Percentiles rank a stretch among this genome's conserved stretches.
phyloP scores from a whole-genome alignment of 768 basidiomycete species.

The Ramaria rubella region DNA sequence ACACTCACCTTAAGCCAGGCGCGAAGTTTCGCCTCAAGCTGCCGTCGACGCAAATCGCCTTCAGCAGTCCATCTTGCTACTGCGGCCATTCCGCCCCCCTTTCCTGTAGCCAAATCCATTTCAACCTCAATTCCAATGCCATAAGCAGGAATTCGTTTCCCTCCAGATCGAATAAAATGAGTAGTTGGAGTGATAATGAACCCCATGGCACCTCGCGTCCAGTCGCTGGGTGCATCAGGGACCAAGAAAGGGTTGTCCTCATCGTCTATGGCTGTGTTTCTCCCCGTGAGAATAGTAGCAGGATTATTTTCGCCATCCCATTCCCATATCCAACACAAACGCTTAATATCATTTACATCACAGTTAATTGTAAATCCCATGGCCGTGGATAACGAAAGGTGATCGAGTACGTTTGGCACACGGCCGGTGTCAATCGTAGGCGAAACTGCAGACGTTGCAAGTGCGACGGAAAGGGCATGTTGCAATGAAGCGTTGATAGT shows the following conservation, averaged over 20 bases:
- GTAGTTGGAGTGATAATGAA: slow-evolving; percentile 65
- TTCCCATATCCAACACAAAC: slow-evolving; percentile 87
- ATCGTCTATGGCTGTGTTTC: slow-evolving; percentile 26
- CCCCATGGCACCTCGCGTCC: slow-evolving; percentile 78
- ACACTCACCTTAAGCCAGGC: slow-evolving; percentile 55
- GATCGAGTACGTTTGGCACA: slow-evolving; percentile 72
- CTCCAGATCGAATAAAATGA: slow-evolving; percentile 59
- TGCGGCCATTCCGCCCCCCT: slow-evolving; percentile 80
- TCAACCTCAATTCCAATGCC: slow-evolving; percentile 86
- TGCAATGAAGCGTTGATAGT: slow-evolving; percentile 65
- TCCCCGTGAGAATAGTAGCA: slow-evolving; percentile 6
- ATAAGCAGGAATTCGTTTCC: slow-evolving; percentile 70
- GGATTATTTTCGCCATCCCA: slow-evolving; percentile 58
- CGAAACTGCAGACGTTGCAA: slow-evolving; percentile 75
- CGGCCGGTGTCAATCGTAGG: slow-evolving; percentile 70
- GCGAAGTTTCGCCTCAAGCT: slow-evolving; percentile 53
- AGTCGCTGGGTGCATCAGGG: slow-evolving; percentile 31
- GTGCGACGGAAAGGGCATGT: slow-evolving; percentile 77
- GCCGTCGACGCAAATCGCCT: slow-evolving; percentile 51
- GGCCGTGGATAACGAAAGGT: slow-evolving; percentile 64
- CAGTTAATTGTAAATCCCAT: slow-evolving; percentile 59
- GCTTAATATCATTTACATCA: slow-evolving; percentile 59
- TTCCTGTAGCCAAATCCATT: slow-evolving; percentile 74
- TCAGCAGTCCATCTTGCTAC: slow-evolving; percentile 82
- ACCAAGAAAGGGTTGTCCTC: slow-evolving; percentile 71